Evolutionary conservation across 495 filamentous ascomycete species (phyloP).

Genomic region (Penicillium samsonianum): DNA sequence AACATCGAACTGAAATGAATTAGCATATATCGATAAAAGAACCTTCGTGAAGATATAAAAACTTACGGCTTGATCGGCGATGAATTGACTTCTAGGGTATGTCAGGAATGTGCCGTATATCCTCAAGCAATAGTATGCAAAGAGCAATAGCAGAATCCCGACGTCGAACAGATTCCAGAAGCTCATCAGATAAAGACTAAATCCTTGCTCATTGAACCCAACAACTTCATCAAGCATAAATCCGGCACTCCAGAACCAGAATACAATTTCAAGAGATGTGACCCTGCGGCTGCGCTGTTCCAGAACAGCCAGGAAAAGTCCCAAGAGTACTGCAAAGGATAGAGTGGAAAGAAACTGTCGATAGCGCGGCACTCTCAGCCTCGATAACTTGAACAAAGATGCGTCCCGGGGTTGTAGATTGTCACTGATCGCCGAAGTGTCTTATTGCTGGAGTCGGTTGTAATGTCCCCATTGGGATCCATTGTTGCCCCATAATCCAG

Average conservation of each 20-base stretch:
- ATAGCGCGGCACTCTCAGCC: slow-evolving; percentile 86
- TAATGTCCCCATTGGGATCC: slow-evolving; percentile 10
- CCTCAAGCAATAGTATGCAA: slow-evolving; percentile 85
- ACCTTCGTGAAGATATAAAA: background rate
- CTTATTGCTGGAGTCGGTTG: slow-evolving; percentile 26
- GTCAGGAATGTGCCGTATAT: slow-evolving; percentile 81
- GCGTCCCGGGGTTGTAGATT: slow-evolving; percentile 87
- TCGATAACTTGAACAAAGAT: slow-evolving; percentile 84
- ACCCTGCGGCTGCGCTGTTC: slow-evolving; percentile 69
- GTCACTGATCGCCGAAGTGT: slow-evolving; percentile 71
- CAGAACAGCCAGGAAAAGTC: slow-evolving; percentile 79
- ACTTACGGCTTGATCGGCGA: slow-evolving; percentile 65
- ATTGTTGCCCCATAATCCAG: slow-evolving; percentile 27
- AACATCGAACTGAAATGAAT: slow-evolving; percentile 65
- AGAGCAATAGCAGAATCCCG: slow-evolving; percentile 80
- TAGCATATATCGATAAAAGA: background rate
- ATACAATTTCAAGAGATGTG: slow-evolving; percentile 77
- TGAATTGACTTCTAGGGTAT: slow-evolving; percentile 59
- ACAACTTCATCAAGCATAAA: slow-evolving; percentile 97
- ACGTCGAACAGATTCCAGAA: slow-evolving; percentile 96
- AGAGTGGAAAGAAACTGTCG: slow-evolving; percentile 83
- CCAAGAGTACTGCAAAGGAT: slow-evolving; percentile 77
- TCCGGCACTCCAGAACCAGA: slow-evolving; percentile 96
- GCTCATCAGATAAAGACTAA: slow-evolving; percentile 92
- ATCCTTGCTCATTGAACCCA: slow-evolving; percentile 90